Conservation (phyloP, 1,139 yeast species). For the Scheffersomyces stambukii region DNA sequence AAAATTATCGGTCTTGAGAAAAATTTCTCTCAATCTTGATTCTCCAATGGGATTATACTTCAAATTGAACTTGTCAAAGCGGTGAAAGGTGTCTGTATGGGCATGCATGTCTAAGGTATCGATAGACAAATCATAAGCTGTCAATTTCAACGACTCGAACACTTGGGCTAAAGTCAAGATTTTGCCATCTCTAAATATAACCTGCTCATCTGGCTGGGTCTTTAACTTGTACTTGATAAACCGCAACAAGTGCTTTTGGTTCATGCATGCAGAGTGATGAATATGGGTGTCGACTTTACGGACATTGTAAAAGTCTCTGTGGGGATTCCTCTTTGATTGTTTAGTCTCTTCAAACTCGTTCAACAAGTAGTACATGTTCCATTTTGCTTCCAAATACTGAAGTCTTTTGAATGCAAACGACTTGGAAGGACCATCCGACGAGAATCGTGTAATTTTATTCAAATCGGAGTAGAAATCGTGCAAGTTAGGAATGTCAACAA, state of each 20-base stretch:
- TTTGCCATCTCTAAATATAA: constrained; percentile 89
- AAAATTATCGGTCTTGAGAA: constrained; percentile 91
- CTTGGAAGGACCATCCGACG: constrained; percentile 96
- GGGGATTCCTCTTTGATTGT: constrained; percentile 74
- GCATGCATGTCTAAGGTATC: constrained; percentile 99
- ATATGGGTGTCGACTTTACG: constrained; percentile 99
- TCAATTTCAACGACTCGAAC: constrained; percentile 80
- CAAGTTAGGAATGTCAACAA: constrained; percentile 70
- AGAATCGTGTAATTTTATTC: constrained; percentile 62
- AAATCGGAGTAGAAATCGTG: constrained; percentile 82
- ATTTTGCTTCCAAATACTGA: constrained; percentile 91
- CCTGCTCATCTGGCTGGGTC: constrained; percentile 73
- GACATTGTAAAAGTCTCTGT: constrained; percentile 95
- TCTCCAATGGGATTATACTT: constrained; percentile 98
- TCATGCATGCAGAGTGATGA: constrained; percentile 99
- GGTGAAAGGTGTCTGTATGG: constrained; percentile 94
- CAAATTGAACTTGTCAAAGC: constrained; percentile 95
- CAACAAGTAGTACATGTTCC: constrained; percentile 84
- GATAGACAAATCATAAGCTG: constrained; percentile 92
- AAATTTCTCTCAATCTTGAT: constrained; percentile 91
- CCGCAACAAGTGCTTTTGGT: constrained; percentile 91
- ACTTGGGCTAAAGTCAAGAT: constrained; percentile 84
- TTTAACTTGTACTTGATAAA: constrained; percentile 83
- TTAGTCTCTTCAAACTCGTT: constrained; percentile 93
- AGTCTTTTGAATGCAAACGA: constrained; percentile 92